Percentiles rank a stretch among this genome's conserved stretches.
Conservation (phyloP, 129 eudicot genomes). For the Escallonia rubra region DNA sequence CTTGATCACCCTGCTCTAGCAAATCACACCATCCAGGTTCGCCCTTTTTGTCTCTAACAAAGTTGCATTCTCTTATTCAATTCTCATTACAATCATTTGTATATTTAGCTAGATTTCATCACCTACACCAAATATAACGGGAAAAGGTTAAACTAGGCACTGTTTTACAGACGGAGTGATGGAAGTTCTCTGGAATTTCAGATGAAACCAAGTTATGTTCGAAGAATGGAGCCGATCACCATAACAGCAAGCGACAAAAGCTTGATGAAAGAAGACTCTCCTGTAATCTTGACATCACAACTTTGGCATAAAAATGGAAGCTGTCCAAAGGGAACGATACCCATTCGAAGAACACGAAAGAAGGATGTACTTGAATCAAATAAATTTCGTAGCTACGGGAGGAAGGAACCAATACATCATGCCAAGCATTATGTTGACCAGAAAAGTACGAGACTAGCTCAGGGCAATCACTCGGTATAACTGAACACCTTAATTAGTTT, state of each 20-base stretch:
- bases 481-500: not conserved
- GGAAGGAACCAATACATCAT: conserved; percentile 26
- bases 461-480: conserved; percentile 44
- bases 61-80: too few species aligned
- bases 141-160: too few species aligned
- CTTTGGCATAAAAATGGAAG: conserved; percentile 54
- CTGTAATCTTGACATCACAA: conserved; percentile 33
- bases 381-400: conserved; percentile 14
- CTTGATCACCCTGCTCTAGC: conserved; percentile 47
- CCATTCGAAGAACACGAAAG: conserved; percentile 30
- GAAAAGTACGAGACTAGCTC: conserved; percentile 3
- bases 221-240: conserved; percentile 4
- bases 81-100: too few species aligned
- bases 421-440: not conserved
- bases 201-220: conserved; percentile 38
- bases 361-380: conserved; percentile 1
- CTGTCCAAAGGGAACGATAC: conserved; percentile 60
- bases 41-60: too few species aligned
- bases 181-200: not conserved
- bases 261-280: conserved; percentile 6
- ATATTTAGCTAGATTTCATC: too few species aligned
- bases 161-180: too few species aligned
- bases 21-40: conserved; percentile 59
- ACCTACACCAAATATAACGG: too few species aligned
- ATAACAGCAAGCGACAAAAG: conserved; percentile 7